Conservation (phyloP, 768 basidiomycete genomes). For the Pulveroboletus frians region DNA sequence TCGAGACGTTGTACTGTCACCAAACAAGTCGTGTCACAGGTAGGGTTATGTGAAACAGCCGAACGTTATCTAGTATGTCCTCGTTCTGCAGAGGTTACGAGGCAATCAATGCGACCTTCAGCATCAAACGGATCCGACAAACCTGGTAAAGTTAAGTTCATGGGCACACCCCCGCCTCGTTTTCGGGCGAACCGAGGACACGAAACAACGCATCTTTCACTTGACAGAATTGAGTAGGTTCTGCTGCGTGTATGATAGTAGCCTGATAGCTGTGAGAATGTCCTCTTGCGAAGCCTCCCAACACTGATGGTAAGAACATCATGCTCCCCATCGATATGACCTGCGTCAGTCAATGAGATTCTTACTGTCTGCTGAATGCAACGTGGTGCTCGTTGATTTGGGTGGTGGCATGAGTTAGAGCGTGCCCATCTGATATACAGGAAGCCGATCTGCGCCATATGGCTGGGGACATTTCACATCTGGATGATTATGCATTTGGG, state of each 20-base stretch:
- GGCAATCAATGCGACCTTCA: constrained; percentile 2
- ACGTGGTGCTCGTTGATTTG: background rate
- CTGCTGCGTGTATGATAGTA: background rate
- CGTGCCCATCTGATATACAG: background rate
- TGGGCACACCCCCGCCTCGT: constrained; percentile 20
- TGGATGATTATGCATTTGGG: background rate
- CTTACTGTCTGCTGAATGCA: background rate
- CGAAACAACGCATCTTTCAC: background rate
- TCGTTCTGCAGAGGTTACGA: background rate
- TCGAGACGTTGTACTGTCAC: constrained; percentile 12
- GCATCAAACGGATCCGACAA: background rate
- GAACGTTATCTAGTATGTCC: background rate
- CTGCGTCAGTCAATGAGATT: background rate
- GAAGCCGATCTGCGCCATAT: constrained; percentile 6
- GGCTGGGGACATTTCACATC: background rate
- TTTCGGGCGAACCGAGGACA: constrained; percentile 18
- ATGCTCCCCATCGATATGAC: background rate
- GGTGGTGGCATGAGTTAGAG: background rate
- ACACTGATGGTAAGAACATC: background rate
- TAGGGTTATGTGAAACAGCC: background rate
- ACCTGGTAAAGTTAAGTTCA: constrained; percentile 17
- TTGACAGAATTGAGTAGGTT: constrained; percentile 2
- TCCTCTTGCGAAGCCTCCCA: no score
- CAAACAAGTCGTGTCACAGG: constrained; percentile 7
- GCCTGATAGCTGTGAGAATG: background rate